A percentile compares a stretch with the other conserved stretches of the same genome.
These are phyloP conservation scores for Gardenia jasminoides DNA, from an alignment of 257 asterid species.

Conservation along the genomic window DNA sequence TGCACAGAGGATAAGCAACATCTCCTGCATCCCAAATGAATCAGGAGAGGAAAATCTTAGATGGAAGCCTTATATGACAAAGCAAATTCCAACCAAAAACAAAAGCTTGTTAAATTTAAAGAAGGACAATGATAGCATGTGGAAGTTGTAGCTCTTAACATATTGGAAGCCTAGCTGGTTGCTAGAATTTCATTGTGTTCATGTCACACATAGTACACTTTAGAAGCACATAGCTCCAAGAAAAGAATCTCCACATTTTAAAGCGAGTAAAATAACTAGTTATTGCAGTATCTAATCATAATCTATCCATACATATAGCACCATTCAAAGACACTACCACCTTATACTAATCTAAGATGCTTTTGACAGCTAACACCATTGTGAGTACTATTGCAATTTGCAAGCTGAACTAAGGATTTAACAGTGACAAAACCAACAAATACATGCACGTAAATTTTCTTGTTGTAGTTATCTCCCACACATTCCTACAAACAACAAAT, in stretches of 20 bases:
- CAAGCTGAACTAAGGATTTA: not conserved
- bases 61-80: not conserved
- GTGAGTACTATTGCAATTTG: not conserved
- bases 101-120: not conserved
- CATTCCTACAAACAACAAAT: too few relatives aligned
- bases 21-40: not conserved
- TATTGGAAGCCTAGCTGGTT: not conserved
- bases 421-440: not conserved
- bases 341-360: not conserved
- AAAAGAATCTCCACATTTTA: not conserved
- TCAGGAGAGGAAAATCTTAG: not conserved
- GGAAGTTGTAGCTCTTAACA: not conserved
- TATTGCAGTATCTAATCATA: not conserved
- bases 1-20: not conserved
- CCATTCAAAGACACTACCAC: not conserved
- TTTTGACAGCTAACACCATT: not conserved
- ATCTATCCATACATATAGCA: not conserved
- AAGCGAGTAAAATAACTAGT: not conserved
- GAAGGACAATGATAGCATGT: not conserved
- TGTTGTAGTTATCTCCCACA: too few relatives aligned
- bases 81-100: not conserved
- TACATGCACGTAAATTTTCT: not conserved
- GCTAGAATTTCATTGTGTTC: not conserved
- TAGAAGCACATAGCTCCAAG: not conserved
- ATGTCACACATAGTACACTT: not conserved